Evolutionary conservation across 169 alveolate species (phyloP).

Genomic region (Cryptosporidium sp.): DNA sequence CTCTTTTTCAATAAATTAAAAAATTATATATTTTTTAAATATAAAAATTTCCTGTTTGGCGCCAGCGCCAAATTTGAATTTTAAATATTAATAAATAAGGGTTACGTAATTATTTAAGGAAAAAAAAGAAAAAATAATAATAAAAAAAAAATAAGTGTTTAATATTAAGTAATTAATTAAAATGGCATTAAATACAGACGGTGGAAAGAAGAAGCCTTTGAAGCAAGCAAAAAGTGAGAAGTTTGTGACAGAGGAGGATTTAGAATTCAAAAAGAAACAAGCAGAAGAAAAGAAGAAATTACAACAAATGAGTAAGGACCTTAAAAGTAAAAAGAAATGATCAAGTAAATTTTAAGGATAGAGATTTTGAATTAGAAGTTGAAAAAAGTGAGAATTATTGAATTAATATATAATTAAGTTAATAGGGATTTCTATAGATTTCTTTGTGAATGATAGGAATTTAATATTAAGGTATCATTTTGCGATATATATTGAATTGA

Average conservation of each 20-base stretch:
- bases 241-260: conserved; percentile 82
- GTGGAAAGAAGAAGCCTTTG: conserved; percentile 85
- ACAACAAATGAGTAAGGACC: conserved; percentile 70
- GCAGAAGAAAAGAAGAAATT: conserved; percentile 81
- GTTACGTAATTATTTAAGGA: not conserved
- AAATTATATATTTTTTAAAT: not conserved
- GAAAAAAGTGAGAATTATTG: not conserved
- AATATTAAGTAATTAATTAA: not conserved
- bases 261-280: conserved; percentile 83
- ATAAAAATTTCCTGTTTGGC: not conserved
- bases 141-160: not conserved
- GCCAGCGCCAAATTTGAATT: not conserved
- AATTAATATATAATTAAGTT: not conserved
- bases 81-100: too few species aligned
- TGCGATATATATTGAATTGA: too few species aligned
- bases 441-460: not conserved
- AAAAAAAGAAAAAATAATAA: too few species aligned
- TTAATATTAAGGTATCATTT: too few species aligned
- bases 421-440: not conserved
- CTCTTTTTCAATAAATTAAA: not conserved
- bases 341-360: not conserved
- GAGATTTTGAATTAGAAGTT: not conserved
- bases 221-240: conserved; percentile 82
- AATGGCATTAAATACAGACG: conserved; percentile 77
- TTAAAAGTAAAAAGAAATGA: conserved; percentile 38